A percentile compares a stretch with the other conserved stretches of the same genome.
Conservation (phyloP, 805 yeast species). For the Ogataea parapolymorpha region DNA sequence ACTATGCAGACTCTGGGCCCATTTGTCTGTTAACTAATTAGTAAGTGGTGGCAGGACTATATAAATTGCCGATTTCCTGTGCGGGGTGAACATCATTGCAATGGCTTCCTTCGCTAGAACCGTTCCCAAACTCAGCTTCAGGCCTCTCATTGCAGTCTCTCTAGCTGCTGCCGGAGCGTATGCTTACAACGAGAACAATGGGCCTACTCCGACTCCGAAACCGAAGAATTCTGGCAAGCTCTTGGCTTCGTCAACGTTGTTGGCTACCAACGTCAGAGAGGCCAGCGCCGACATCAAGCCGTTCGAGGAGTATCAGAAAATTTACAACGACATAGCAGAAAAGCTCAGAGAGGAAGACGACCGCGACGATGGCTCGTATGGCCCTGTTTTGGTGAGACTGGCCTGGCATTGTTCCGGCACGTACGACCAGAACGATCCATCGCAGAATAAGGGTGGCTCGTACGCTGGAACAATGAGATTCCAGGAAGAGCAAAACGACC, state of each 20-base stretch:
- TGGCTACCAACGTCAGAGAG: conserved; percentile 29
- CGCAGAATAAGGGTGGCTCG: conserved; percentile 44
- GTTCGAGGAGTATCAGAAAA: conserved; percentile 55
- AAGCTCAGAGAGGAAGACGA: conserved; percentile 53
- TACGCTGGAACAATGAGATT: conserved; percentile 55
- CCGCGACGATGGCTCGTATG: conserved; percentile 61
- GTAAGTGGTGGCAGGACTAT: background rate
- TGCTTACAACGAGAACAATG: conserved; percentile 16
- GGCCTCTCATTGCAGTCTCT: conserved; percentile 1
- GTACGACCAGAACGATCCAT: conserved; percentile 38
- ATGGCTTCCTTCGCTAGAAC: conserved; percentile 8
- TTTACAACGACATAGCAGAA: conserved; percentile 70
- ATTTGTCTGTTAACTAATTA: background rate
- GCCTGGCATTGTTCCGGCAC: conserved; percentile 54
- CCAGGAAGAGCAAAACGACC: conserved; percentile 47
- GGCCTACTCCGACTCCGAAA: conserved; percentile 14
- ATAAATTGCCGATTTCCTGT: background rate
- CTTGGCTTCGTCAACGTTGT: conserved; percentile 32
- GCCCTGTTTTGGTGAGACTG: conserved; percentile 43
- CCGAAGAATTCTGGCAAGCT: conserved; percentile 12
- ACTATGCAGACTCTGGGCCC: background rate
- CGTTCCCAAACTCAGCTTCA: background rate
- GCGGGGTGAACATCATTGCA: background rate
- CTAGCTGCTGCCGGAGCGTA: conserved; percentile 30
- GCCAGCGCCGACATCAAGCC: conserved; percentile 33